Evolutionary conservation across 2,329 filamentous ascomycete species (phyloP).

Genomic region (Verruconis gallopava): DNA sequence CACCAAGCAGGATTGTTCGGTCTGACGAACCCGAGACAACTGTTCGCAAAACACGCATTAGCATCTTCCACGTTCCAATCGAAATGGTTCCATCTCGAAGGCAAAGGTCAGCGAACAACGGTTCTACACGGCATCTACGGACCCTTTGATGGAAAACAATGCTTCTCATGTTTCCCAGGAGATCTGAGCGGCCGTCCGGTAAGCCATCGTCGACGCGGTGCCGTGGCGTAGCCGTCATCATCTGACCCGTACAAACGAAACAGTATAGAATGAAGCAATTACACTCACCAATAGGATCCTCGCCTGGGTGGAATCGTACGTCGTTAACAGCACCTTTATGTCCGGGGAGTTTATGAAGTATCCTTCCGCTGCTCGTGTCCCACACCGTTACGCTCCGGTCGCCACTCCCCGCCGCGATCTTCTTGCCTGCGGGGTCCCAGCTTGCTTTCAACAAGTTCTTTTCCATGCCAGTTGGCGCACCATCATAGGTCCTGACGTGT

Average conservation of each 20-base stretch:
- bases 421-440: conserved; percentile 79
- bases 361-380: conserved; percentile 77
- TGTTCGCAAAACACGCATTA: conserved; percentile 25
- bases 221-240: no score
- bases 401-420: conserved; percentile 76
- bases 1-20: conserved; percentile 69
- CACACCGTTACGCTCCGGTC: conserved; percentile 87
- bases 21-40: conserved; percentile 88
- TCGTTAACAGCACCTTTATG: conserved; percentile 94
- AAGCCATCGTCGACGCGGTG: neutral
- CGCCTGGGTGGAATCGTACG: conserved; percentile 74
- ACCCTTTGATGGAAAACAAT: no score
- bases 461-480: conserved; percentile 75
- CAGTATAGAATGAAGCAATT: no score
- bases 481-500: conserved; percentile 78
- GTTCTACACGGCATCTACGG: no score
- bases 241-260: no score
- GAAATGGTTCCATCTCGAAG: no score
- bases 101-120: no score
- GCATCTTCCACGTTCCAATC: no score
- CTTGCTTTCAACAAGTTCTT: conserved; percentile 84
- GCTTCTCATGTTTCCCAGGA: no score
- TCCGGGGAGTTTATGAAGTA: conserved; percentile 87
- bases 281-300: conserved; percentile 75
- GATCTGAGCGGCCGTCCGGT: neutral